Evolutionary conservation across 1,284 basidiomycete species (phyloP), one percentile per base, ranked within the genome.

Genomic region (Lentinus polychrous): DNA sequence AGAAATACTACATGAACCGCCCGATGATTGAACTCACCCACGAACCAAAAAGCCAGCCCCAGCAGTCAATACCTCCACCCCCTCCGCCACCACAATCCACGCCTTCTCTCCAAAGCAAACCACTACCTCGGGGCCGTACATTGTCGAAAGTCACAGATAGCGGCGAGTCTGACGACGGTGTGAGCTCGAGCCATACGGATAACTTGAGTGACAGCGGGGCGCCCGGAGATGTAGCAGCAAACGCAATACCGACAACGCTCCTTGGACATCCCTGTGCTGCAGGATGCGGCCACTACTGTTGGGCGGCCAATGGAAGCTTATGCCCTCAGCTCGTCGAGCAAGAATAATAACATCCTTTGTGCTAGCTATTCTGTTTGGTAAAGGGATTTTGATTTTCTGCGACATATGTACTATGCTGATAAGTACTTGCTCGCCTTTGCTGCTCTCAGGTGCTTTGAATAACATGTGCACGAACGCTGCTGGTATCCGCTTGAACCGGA

Each of bases 251-350:
- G 37, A 50, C 15, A 18, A 40, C 15, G 17, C 38, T 57, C n/a
- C 27, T 65, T 7, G 79, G 76, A 3, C 77, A 79, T 59, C 70
- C 70, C 0, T 83, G 81, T 64, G 78, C 79, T n/a, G 73, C 79
- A 46, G 81, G 81, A 1, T 83, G 81, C 65, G 81, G 81, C 0
- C 81, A 83, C 64, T 72, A 69, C 50, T 83, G 81, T 56, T 83
- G 79, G 79, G 72, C 72, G 43, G 49, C 55, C 10, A 56, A 57
- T 32, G 58, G 58, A 32, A 31, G 27, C 32, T 23, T 36, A 2
- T 43, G 34, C 43, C 20, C 32, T 45, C 43, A 37, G 18, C 4
- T 15, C n/a, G 18, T 37, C 36, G 36, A 37, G n/a, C 5, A 37
- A 5, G n/a, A 6, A 15, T 5, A 37, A 14, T 37, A 12, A 20